phyloP scores from a whole-genome alignment of 371 early-diverging fungal genomes.

The Mucor ambiguus region DNA sequence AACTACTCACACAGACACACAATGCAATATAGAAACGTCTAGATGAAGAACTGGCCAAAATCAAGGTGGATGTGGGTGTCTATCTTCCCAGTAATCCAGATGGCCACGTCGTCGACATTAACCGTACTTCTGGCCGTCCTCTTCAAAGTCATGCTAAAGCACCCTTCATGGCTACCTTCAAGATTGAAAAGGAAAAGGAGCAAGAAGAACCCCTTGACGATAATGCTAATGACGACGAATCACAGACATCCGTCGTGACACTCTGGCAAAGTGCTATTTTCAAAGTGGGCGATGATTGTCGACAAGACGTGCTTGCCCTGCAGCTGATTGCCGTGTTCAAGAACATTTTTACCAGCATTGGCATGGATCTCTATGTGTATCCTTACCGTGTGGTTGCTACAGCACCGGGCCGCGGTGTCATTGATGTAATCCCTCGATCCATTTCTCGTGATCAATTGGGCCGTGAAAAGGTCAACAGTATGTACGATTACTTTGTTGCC shows the following conservation, averaged over 20 bases:
- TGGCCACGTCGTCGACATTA: constrained; percentile 92
- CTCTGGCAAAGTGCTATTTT: constrained; percentile 93
- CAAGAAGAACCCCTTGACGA: constrained; percentile 49
- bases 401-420: constrained; percentile 97
- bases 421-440: constrained; percentile 99
- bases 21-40: constrained; percentile 67
- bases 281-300: constrained; percentile 99
- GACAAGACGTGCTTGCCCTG: constrained; percentile 98
- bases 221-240: constrained; percentile 35
- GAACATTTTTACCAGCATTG: constrained; percentile 90
- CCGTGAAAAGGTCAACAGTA: constrained; percentile 96
- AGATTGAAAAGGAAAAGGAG: constrained; percentile 69
- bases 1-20: too few species aligned
- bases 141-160: constrained; percentile 99
- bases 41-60: constrained; percentile 96
- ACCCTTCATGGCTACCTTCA: constrained; percentile 99
- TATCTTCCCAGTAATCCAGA: constrained; percentile 99
- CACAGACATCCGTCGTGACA: constrained; percentile 37
- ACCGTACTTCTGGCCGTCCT: constrained; percentile 93
- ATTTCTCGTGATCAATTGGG: constrained; percentile 99
- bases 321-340: constrained; percentile 98
- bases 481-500: constrained; percentile 95
- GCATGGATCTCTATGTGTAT: constrained; percentile 95
- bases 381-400: constrained; percentile 99
- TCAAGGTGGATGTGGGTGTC: constrained; percentile 95